Base-by-base conservation (phyloP, 148 eudicot species). In the Oxyria digyna region DNA sequence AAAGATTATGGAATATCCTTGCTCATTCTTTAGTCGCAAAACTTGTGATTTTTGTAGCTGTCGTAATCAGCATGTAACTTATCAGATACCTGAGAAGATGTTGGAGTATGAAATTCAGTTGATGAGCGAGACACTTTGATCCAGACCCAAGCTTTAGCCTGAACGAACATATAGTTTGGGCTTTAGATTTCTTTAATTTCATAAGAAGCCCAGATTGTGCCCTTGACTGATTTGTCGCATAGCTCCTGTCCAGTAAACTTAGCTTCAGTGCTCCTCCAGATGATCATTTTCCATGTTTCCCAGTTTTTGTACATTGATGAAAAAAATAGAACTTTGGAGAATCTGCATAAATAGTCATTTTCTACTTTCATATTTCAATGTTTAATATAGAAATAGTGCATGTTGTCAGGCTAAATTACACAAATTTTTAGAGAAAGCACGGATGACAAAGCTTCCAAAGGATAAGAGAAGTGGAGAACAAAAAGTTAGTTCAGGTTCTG, bases 351-450 rank as follows among this genome's bases (percentile, higher is more conserved):
- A 14, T 59, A 13, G 65, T 59, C 4, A 59, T 13, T 27, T 29
- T 13, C 14, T 27, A 26, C 33, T 57, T 57, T 26, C n/a, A 59
- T 27, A 59, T 27, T 18, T 29, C 38, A 31, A 15, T 14, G 18
- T 27, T 9, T 15, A 29, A 59, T 59, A 4, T 27, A 59, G 38
- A 27, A 55, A 27, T 59, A 59, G 18, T 42, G 14, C 33, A 41
- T 57, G 37, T 23, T 57, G 73, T 66, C 81, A 94, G 98, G 85
- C 81, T 72, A 86, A 84, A 78, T 88, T 94, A 76, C 87, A 81
- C 75, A 78, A 69, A 4, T 86, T 86, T 72, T 80, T 90, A 79
- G 82, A 85, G 83, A 84, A 84, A 67, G 80, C 82, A 78, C 84
- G 86, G 74, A 87, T 73, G 78, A 80, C 79, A 78, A 87, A 86